These are phyloP conservation scores for Aspergillus ruber DNA, from an alignment of 2,329 filamentous ascomycete genomes.

Conservation along the genomic window DNA sequence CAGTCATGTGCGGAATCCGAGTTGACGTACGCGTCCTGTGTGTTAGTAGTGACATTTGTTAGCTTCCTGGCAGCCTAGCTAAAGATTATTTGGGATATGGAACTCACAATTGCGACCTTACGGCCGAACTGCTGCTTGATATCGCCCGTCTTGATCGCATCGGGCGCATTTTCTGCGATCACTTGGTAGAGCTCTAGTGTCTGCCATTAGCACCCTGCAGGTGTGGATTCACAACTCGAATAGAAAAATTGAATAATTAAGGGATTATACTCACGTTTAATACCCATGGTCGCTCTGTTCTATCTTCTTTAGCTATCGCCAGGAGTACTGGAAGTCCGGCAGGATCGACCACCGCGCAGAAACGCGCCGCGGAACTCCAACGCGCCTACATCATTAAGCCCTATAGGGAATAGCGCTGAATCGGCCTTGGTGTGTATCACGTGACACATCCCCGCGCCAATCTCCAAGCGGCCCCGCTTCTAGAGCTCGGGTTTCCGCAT, in stretches of 20 bases:
- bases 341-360: constrained; percentile 3
- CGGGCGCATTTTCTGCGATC: constrained; percentile 89
- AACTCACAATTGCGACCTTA: constrained; percentile 89
- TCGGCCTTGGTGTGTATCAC: constrained; percentile 1
- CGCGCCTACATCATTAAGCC: constrained; percentile 17
- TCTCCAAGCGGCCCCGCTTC: background rate
- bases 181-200: constrained; percentile 62
- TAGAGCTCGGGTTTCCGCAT: background rate
- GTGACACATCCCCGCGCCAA: constrained; percentile 11
- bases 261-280: constrained; percentile 39
- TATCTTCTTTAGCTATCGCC: background rate
- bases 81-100: background rate
- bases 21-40: constrained; percentile 52
- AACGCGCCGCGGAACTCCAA: constrained; percentile 11
- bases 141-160: constrained; percentile 89
- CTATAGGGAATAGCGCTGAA: constrained; percentile 8
- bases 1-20: background rate
- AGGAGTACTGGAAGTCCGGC: too few relatives aligned
- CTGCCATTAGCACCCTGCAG: constrained; percentile 8
- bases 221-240: background rate
- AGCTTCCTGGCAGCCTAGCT: background rate
- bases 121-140: constrained; percentile 99
- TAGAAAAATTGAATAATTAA: background rate
- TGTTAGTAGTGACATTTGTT: background rate
- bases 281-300: constrained; percentile 38